phyloP scores from a whole-genome alignment of 495 filamentous ascomycete species.

The Penicillium verhagenii region DNA sequence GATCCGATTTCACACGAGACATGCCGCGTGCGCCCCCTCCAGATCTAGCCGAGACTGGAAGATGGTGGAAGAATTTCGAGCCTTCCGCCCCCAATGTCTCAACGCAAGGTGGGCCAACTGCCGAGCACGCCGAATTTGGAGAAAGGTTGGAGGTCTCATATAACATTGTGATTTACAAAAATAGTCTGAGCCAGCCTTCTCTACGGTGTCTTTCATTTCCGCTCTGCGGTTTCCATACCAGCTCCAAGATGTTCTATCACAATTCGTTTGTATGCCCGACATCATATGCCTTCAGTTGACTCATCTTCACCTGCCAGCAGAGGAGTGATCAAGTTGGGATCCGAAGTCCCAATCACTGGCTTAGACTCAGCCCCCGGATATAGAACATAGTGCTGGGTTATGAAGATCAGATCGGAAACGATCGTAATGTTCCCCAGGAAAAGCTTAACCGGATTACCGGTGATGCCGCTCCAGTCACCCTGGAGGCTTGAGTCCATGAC shows the following conservation, averaged over 20 bases:
- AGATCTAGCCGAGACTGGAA: no score
- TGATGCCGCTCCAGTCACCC: slow-evolving; percentile 82
- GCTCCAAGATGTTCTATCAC: neutral
- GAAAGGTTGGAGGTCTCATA: no score
- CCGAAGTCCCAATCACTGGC: slow-evolving; percentile 3
- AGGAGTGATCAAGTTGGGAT: slow-evolving; percentile 25
- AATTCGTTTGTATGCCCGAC: neutral
- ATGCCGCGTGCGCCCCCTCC: no score
- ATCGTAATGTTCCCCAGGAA: slow-evolving; percentile 79
- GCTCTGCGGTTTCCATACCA: slow-evolving; percentile 2
- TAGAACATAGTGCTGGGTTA: slow-evolving; percentile 81
- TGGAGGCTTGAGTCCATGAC: slow-evolving; percentile 82
- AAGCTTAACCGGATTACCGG: slow-evolving; percentile 90
- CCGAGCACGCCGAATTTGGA: neutral
- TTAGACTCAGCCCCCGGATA: slow-evolving; percentile 47
- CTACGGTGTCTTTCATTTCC: slow-evolving; percentile 9
- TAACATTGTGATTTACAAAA: slow-evolving; percentile 8
- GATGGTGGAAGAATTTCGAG: neutral
- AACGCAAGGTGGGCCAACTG: slow-evolving; percentile 2
- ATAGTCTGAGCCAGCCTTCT: slow-evolving; percentile 3
- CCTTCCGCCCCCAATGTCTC: slow-evolving; percentile 14
- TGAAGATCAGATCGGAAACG: slow-evolving; percentile 82
- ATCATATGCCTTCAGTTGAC: neutral
- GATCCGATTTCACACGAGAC: neutral
- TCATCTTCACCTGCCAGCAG: slow-evolving; percentile 20